Base-by-base conservation (phyloP, 2,329 filamentous ascomycete species). In the Fusarium sororula region DNA sequence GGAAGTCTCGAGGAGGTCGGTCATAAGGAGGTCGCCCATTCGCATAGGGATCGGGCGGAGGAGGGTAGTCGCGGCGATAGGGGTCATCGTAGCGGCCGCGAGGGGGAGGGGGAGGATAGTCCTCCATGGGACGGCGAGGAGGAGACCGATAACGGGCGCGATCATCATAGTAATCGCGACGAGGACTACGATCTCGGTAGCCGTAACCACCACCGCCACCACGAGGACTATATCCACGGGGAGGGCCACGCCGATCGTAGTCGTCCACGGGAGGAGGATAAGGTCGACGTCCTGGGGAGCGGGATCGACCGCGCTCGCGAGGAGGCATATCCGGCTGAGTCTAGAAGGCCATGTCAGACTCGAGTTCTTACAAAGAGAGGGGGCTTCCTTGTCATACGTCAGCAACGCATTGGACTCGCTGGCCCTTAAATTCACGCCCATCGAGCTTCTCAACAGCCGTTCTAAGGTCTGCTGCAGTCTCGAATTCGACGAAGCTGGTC, bases 371-470 rank as follows among this genome's bases (percentile, higher is more conserved):
- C 14, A 41, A 26, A 22, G 17, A 24, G 48, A 62, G 28, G 38
- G 38, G 58, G 50, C 41, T 62, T 64, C 63, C 62, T 65, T 56
- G 63, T 62, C 77, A 72, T 78, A 98, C 96, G 86, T 98, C 95
- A 79, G 94, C 91, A 79, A 93, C 87, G 84, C 96, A 99, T 76
- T 90, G 92, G 77, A 99, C 96, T 75, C 91, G 89, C 75, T 91
- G 91, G 78, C 94, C 95, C 87, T 98, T 98, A 85, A 98, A 98
- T 80, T 98, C 95, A 81, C 91, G 92, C 75, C 91, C 91, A 82
- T 98, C 95, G 73, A 99, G 93, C 85, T 98, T 98, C 83, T 98
- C 95, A 65, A 98, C 94, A 61, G 96, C 96, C 68, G 92, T 92
- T 82, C 94, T 94, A 68, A 99, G 87, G 80, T 99, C 96, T 76